Evolutionary conservation across 2,329 filamentous ascomycete genomes (phyloP).

Genomic region (Pseudohalonectria lignicola): DNA sequence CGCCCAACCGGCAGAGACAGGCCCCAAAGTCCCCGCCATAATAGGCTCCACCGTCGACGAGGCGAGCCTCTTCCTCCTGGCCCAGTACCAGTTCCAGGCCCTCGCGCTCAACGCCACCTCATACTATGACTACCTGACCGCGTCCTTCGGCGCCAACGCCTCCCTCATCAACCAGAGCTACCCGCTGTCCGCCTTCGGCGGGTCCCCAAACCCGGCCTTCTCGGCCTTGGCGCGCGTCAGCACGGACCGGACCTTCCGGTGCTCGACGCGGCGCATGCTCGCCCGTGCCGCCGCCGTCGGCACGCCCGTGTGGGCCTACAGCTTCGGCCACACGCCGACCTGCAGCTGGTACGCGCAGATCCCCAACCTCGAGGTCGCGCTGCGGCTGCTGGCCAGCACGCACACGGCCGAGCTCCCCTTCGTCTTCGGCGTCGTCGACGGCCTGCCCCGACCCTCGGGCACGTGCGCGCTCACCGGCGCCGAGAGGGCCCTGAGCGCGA

Average conservation of each 20-base stretch:
- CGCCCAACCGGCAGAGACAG: slow-evolving; percentile 12
- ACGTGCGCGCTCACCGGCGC: slow-evolving; percentile 11
- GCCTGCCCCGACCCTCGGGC: slow-evolving; percentile 12
- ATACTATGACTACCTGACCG: slow-evolving; percentile 15
- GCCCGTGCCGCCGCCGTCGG: background rate
- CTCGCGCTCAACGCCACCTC: slow-evolving; percentile 8
- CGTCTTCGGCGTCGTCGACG: slow-evolving; percentile 14
- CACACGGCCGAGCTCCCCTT: slow-evolving; percentile 18
- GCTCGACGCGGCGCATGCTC: background rate
- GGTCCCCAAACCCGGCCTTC: background rate
- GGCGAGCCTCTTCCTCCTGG: slow-evolving; percentile 14
- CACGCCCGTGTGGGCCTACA: slow-evolving; percentile 1
- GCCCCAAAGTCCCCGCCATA: slow-evolving; percentile 16
- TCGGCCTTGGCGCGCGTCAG: slow-evolving; percentile 1
- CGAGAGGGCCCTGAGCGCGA: slow-evolving; percentile 10
- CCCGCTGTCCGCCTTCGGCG: slow-evolving; percentile 7
- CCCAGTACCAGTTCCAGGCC: slow-evolving; percentile 6
- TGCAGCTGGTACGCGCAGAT: slow-evolving; percentile 3
- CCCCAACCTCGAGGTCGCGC: background rate
- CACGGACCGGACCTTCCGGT: slow-evolving; percentile 1
- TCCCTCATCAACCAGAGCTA: slow-evolving; percentile 12
- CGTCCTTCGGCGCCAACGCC: slow-evolving; percentile 15
- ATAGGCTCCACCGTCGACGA: slow-evolving; percentile 13
- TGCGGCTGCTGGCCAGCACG: slow-evolving; percentile 11
- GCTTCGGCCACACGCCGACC: slow-evolving; percentile 4